Evolutionary conservation across 1,284 basidiomycete genomes (phyloP), one percentile per base, ranked within the genome.

Genomic region (Pterulicium gracile): DNA sequence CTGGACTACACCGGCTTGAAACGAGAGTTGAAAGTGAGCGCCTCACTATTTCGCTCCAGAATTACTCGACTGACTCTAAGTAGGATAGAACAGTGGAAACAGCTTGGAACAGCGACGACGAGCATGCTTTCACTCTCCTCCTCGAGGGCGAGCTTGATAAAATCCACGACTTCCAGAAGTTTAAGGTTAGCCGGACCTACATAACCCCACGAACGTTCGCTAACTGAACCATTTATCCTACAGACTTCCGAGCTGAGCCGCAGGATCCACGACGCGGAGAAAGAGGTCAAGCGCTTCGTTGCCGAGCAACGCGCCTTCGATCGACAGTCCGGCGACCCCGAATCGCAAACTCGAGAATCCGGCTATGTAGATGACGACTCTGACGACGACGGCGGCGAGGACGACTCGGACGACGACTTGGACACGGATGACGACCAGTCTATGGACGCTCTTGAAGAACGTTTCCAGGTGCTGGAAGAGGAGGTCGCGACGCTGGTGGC

Each of bases 401-500:
- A 69, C 58, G 54, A 72, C 52, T 65, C 69, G 49, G 69, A 75
- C 43, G 78, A 78, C 23, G 76, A 77, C 43, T 77, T 73, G 44
- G 73, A 70, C 21, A 68, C 71, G 50, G 67, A 77, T 32, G 78
- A 77, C 42, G 70, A 70, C 17, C 77, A 84, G 51, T 85, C 83
- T 41, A 71, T 79, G 36, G 87, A 88, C 54, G 79, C 83, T 15
- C 76, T 88, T 19, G 94, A 98, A 59, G 90, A 92, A 52, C 77
- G 84, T 34, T 99, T 97, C 62, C 80, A 87, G 52, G 77, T 77
- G 40, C 72, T 98, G 24, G 94, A 98, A 65, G 94, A 97, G 59
- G 90, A 96, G 59, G 89, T 98, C 20, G 94, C 95, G 0, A 88
- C 81, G 42, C 79, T 99, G 47, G 95, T 98, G 20, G 95, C 96